Evolutionary conservation across 768 basidiomycete genomes (phyloP).

Genomic region (Rhodotorula kratochvilovae): DNA sequence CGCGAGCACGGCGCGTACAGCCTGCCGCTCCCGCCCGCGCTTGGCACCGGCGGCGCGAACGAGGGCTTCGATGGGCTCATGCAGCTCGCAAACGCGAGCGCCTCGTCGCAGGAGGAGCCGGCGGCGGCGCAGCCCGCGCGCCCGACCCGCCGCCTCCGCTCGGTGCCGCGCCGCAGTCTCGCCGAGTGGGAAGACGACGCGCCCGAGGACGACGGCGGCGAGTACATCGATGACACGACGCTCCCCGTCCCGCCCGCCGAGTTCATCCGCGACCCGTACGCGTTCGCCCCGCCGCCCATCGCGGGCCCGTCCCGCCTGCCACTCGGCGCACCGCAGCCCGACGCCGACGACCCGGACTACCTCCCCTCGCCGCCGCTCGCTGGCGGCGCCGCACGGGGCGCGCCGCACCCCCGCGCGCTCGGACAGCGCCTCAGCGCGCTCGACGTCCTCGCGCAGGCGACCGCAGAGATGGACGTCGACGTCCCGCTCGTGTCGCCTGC

Average conservation of each 20-base stretch:
- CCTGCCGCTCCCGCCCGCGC: not conserved
- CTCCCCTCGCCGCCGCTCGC: not conserved
- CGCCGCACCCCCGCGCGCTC: not conserved
- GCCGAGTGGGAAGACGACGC: not conserved
- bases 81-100: not conserved
- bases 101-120: not conserved
- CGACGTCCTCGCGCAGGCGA: slow-evolving; percentile 12
- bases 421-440: slow-evolving; percentile 1
- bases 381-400: not conserved
- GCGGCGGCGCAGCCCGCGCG: not conserved
- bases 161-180: not conserved
- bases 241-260: not conserved
- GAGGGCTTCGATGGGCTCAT: not conserved
- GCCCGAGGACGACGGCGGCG: not conserved
- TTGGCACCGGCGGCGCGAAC: not conserved
- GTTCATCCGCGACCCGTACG: not conserved
- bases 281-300: not conserved
- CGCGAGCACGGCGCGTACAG: not conserved
- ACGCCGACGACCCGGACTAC: not conserved
- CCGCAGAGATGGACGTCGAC: not conserved
- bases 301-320: not conserved
- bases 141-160: not conserved
- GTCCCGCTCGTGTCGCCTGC: not conserved
- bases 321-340: not conserved
- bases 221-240: not conserved